Evolutionary conservation across 768 basidiomycete genomes (phyloP), one percentile per base, ranked within the genome.

Genomic region (Boletus bicolor): DNA sequence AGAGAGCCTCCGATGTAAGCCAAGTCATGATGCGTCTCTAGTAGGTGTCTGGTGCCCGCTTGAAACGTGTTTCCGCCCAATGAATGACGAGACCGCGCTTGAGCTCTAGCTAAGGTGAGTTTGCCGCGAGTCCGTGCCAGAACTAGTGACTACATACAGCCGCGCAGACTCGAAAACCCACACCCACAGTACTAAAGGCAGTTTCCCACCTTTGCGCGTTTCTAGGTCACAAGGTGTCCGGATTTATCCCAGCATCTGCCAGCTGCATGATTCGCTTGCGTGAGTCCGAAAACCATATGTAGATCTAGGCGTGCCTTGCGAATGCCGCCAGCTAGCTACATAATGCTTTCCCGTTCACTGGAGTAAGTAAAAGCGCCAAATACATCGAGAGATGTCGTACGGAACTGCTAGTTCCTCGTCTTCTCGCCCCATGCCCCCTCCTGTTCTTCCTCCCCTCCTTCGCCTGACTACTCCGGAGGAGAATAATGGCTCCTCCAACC

Each of bases 401-500:
- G 53, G 36, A 44, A 50, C 44, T 41, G 32, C 54, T 36, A 26
- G 28, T 43, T 35, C 45, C 34, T 58, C 51, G 19, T 64, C 51
- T 50, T 53, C 51, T 52, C 44, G 53, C 32, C 43, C 52, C 17
- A 38, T 10, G 37, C 34, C 56, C n/a, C 34, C 47, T 54, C 45
- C 53, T 52, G 26, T 35, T 44, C 66, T 59, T 44, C 64, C 63
- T 45, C 59, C 56, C 24, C 62, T 11, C 49, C 61, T 66, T 32
- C 52, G 50, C 30, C 46, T 67, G 24, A 39, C 53, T 30, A 38
- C 49, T 51, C 38, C 44, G 34, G 47, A 38, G 44, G 36, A 49
- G 48, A 49, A 52, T 21, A 45, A 62, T 24, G 53, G 50, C 39
- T 46, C 66, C 12, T 66, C 70, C 35, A 64, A 68, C 37, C 73